Evolutionary conservation across 108 stramenopile species (phyloP).

Genomic region (Pseudonitzschia delicatissima): DNA sequence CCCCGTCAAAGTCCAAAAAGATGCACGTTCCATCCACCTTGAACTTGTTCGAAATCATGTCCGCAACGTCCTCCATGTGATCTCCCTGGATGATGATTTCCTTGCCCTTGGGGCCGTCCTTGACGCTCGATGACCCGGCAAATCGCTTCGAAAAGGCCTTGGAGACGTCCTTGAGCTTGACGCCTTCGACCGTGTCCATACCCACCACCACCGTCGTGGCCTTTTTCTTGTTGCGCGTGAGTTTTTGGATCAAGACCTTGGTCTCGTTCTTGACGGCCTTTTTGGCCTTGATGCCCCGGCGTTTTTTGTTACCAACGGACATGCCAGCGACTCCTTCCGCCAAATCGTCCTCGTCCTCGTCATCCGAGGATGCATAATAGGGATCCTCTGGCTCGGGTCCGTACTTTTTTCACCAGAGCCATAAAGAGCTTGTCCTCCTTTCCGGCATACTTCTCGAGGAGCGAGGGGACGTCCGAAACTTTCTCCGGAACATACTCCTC

Average conservation of each 20-base stretch:
- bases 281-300: conserved; percentile 77
- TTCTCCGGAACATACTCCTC: conserved; percentile 85
- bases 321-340: conserved; percentile 39
- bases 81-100: conserved; percentile 97
- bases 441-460: conserved; percentile 85
- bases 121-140: conserved; percentile 89
- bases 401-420: conserved; percentile 84
- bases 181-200: conserved; percentile 85
- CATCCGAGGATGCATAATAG: conserved; percentile 56
- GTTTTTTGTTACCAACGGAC: conserved; percentile 53
- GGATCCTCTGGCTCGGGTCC: conserved; percentile 89
- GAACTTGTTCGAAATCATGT: conserved; percentile 86
- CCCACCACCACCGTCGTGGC: conserved; percentile 88
- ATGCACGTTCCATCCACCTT: conserved; percentile 62
- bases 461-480: conserved; percentile 54
- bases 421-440: conserved; percentile 89
- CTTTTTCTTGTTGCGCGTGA: conserved; percentile 77
- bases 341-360: conserved; percentile 49
- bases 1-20: conserved; percentile 80
- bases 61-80: conserved; percentile 91
- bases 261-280: conserved; percentile 56
- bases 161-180: conserved; percentile 93
- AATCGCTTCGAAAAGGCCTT: conserved; percentile 91
- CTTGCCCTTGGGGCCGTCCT: conserved; percentile 66
- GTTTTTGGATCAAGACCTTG: conserved; percentile 80